Percentiles rank a stretch among this genome's conserved stretches.
These are phyloP conservation scores for Alternaria longipes DNA, from an alignment of 2,329 filamentous ascomycete species.

Conservation along the genomic window DNA sequence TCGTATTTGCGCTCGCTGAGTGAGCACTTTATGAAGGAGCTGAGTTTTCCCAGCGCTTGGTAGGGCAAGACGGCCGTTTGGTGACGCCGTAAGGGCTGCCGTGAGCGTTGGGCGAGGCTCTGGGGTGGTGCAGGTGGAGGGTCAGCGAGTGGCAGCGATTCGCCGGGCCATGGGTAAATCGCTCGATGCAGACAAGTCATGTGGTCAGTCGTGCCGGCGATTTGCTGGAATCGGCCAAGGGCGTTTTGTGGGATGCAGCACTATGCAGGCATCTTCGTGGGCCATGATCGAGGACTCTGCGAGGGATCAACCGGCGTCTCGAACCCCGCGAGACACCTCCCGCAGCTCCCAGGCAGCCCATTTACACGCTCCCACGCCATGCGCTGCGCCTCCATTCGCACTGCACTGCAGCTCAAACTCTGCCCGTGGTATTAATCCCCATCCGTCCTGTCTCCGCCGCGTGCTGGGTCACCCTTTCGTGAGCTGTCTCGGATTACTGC, in stretches of 20 bases:
- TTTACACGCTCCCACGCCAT: conserved; percentile 29
- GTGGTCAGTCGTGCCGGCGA: conserved; percentile 25
- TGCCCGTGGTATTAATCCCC: conserved; percentile 31
- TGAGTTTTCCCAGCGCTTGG: conserved; percentile 15
- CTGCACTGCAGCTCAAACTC: conserved; percentile 20
- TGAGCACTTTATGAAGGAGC: conserved; percentile 10
- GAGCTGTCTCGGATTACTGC: conserved; percentile 35
- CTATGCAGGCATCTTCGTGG: conserved; percentile 32
- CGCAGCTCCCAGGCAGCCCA: conserved; percentile 26
- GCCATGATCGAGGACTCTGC: conserved; percentile 30
- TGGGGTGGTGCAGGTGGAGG: conserved; percentile 22
- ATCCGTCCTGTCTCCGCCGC: conserved; percentile 30
- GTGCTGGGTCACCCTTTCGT: conserved; percentile 41
- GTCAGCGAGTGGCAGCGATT: conserved; percentile 24
- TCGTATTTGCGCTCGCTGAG: conserved; percentile 6
- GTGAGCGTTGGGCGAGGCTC: conserved; percentile 32
- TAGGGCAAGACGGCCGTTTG: conserved; percentile 3
- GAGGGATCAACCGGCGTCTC: conserved; percentile 23
- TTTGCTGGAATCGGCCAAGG: conserved; percentile 29
- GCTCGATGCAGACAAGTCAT: conserved; percentile 29
- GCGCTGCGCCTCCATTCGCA: conserved; percentile 36
- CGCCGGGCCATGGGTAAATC: conserved; percentile 19
- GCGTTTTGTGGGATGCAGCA: conserved; percentile 21
- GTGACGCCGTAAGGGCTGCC: not conserved
- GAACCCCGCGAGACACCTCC: conserved; percentile 16